Conservation (phyloP, 2,329 filamentous ascomycete genomes). For the Cytospora piceicola region DNA sequence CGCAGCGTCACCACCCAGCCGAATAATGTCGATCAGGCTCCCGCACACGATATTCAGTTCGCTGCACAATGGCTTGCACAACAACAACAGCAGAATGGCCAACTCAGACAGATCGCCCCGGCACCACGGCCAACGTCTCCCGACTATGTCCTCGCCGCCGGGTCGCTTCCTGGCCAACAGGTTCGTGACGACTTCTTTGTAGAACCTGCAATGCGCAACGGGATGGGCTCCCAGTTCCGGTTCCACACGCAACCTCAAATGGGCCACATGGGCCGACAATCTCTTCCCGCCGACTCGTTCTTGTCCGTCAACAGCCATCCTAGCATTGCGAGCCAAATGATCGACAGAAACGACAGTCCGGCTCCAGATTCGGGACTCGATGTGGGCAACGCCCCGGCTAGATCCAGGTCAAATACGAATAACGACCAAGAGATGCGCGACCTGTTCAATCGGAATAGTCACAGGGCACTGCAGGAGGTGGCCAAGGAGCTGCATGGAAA, state of each 20-base stretch:
- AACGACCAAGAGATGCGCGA: slow-evolving; percentile 82
- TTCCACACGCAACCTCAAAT: slow-evolving; percentile 48
- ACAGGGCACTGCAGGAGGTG: slow-evolving; percentile 70
- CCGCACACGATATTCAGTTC: slow-evolving; percentile 48
- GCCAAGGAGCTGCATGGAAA: slow-evolving; percentile 77
- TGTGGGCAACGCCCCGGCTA: slow-evolving; percentile 53
- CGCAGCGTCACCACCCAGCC: slow-evolving; percentile 58
- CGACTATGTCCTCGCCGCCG: slow-evolving; percentile 58
- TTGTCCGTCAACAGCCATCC: slow-evolving; percentile 34
- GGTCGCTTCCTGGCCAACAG: slow-evolving; percentile 54
- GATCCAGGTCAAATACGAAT: slow-evolving; percentile 71
- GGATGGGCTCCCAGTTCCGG: slow-evolving; percentile 41
- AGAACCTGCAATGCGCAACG: slow-evolving; percentile 53
- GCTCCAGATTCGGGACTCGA: slow-evolving; percentile 58
- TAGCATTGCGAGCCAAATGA: slow-evolving; percentile 52
- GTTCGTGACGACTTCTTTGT: slow-evolving; percentile 51
- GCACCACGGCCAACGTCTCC: slow-evolving; percentile 53
- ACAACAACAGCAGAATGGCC: slow-evolving; percentile 43
- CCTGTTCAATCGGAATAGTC: slow-evolving; percentile 70
- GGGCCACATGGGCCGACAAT: slow-evolving; percentile 46
- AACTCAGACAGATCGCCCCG: slow-evolving; percentile 48
- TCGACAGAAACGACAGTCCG: slow-evolving; percentile 63
- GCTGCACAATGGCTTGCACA: slow-evolving; percentile 53
- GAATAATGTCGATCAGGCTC: slow-evolving; percentile 52
- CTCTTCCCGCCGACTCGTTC: slow-evolving; percentile 59